Evolutionary conservation across 129 eudicot genomes (phyloP).

Genomic region (Pseudognaphalium luteoalbum): DNA sequence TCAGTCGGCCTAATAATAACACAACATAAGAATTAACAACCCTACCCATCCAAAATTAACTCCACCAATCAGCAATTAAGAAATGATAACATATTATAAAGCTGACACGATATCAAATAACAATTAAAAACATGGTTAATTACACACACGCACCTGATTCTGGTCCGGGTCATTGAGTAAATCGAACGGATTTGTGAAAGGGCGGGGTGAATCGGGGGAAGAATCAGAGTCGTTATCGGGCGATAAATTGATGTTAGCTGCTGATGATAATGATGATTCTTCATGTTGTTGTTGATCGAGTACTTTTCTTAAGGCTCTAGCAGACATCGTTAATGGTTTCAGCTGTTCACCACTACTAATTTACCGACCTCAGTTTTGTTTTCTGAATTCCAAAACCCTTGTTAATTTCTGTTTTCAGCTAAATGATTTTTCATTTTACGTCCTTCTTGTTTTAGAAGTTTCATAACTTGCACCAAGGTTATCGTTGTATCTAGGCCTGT

Average conservation of each 20-base stretch:
- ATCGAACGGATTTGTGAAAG: slow-evolving; percentile 64
- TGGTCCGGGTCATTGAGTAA: slow-evolving; percentile 61
- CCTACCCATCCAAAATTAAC: slow-evolving; percentile 4
- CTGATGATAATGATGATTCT: slow-evolving; percentile 10
- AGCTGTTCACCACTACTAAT: neutral
- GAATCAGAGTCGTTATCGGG: slow-evolving; percentile 50
- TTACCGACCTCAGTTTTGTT: slow-evolving; percentile 21
- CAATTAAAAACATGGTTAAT: neutral
- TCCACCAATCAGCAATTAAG: slow-evolving; percentile 8
- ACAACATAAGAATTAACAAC: slow-evolving; percentile 15
- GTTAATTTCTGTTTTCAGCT: neutral
- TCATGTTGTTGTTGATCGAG: slow-evolving; percentile 72
- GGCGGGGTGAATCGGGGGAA: slow-evolving; percentile 30
- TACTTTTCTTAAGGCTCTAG: slow-evolving; percentile 70
- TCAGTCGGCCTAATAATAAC: neutral
- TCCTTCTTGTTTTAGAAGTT: neutral
- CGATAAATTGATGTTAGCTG: slow-evolving; percentile 27
- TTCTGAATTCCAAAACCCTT: neutral
- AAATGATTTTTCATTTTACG: neutral
- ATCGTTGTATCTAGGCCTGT: too few relatives aligned
- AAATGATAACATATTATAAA: neutral
- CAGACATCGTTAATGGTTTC: slow-evolving; percentile 55
- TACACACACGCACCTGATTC: slow-evolving; percentile 43
- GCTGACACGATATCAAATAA: neutral
- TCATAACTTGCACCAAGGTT: neutral